A percentile compares a stretch with the other conserved stretches of the same genome.
These are phyloP conservation scores for Aspergillus fischeri DNA, from an alignment of 2,329 filamentous ascomycete genomes.

Conservation along the genomic window DNA sequence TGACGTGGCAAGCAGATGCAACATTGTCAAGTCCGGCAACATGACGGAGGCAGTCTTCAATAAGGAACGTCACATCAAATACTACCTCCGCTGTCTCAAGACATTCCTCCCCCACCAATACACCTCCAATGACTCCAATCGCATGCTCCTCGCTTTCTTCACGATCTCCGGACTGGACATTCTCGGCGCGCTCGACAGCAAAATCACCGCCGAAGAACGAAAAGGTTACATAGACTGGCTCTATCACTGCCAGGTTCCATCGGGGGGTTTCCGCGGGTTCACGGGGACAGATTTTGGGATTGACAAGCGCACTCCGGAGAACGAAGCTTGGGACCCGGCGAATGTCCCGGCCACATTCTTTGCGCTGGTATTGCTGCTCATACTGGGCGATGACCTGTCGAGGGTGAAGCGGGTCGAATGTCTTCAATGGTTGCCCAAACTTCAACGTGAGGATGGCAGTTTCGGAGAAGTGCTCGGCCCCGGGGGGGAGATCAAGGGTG, in stretches of 20 bases:
- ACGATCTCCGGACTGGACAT: conserved; percentile 81
- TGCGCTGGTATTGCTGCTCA: conserved; percentile 69
- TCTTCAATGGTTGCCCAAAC: conserved; percentile 65
- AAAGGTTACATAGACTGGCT: conserved; percentile 68
- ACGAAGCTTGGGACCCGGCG: conserved; percentile 64
- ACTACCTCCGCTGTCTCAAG: conserved; percentile 86
- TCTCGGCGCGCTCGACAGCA: conserved; percentile 59
- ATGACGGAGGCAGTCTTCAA: conserved; percentile 31
- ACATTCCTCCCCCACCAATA: conserved; percentile 77
- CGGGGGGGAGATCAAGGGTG: conserved; percentile 63
- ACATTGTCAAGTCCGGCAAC: conserved; percentile 2
- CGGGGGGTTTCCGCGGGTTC: conserved; percentile 84
- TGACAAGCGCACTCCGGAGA: conserved; percentile 46
- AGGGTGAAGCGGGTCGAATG: conserved; percentile 65
- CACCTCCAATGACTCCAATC: conserved; percentile 83
- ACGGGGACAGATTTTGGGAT: conserved; percentile 60
- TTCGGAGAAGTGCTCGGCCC: conserved; percentile 78
- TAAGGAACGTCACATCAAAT: conserved; percentile 71
- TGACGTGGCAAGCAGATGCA: background rate
- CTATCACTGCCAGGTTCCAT: conserved; percentile 76
- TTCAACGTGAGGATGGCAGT: conserved; percentile 82
- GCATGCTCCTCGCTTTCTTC: conserved; percentile 86
- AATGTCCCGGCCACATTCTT: conserved; percentile 89
- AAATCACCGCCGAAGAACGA: conserved; percentile 52
- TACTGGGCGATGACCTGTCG: conserved; percentile 59